Conservation (phyloP, 257 asterid species). For the Leonotis leonurus region DNA sequence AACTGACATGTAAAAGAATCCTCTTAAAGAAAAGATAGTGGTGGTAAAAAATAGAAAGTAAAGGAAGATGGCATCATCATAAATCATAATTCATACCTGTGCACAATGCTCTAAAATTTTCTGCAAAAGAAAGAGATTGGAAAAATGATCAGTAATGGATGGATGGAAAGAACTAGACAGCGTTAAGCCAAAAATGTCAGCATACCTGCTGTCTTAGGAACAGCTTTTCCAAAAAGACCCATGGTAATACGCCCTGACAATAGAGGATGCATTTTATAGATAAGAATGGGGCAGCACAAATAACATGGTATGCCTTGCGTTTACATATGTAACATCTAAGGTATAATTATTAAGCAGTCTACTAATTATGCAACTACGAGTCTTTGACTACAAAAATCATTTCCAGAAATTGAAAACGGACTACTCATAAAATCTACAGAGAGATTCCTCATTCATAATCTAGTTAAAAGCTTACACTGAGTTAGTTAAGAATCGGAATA, state of each 20-base stretch:
- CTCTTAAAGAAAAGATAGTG: not conserved
- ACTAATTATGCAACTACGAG: not conserved
- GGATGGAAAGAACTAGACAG: not conserved
- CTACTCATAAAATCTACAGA: not conserved
- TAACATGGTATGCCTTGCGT: not conserved
- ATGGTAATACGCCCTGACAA: constrained; percentile 74
- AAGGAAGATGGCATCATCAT: not conserved
- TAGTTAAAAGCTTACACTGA: not conserved
- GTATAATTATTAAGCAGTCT: not conserved
- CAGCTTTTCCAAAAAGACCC: constrained; percentile 92
- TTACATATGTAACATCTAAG: not conserved
- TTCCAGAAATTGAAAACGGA: not conserved
- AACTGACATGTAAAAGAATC: not conserved
- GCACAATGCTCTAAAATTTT: constrained; percentile 88
- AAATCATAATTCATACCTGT: too few relatives aligned
- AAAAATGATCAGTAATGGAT: constrained; percentile 8
- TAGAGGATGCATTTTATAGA: not conserved
- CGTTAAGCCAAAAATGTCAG: constrained; percentile 8
- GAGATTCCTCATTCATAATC: not conserved
- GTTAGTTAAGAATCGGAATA: not conserved
- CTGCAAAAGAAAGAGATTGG: constrained; percentile 39
- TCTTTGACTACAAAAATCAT: not conserved
- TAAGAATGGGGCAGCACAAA: not conserved
- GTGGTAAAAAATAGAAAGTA: not conserved
- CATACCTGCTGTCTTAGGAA: constrained; percentile 92